These are phyloP conservation scores for Misopates orontium DNA, from an alignment of 257 asterid genomes.

Conservation along the genomic window DNA sequence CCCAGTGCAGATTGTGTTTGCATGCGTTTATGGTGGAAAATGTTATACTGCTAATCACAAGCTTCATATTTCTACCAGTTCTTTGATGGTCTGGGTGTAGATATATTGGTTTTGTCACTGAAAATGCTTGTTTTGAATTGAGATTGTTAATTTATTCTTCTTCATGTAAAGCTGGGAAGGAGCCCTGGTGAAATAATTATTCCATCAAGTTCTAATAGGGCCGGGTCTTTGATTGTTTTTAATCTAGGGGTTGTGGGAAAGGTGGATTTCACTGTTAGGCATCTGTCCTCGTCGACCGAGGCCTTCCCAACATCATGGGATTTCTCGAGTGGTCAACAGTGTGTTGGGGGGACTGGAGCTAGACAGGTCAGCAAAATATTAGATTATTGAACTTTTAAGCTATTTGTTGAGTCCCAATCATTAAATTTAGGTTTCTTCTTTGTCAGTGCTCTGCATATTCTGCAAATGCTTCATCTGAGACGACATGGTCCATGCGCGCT, in stretches of 20 bases:
- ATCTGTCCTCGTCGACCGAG: conserved; percentile 72
- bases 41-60: conserved; percentile 3
- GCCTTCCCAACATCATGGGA: conserved; percentile 66
- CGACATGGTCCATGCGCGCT: conserved; percentile 90
- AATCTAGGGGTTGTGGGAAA: conserved; percentile 77
- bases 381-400: conserved; percentile 10
- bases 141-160: not conserved
- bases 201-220: conserved; percentile 8
- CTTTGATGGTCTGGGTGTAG: not conserved
- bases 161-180: conserved; percentile 7
- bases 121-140: not conserved
- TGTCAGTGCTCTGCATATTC: conserved; percentile 83
- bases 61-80: not conserved
- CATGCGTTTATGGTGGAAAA: not conserved
- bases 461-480: conserved; percentile 79
- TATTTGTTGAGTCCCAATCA: conserved; percentile 26
- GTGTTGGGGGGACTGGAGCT: conserved; percentile 70
- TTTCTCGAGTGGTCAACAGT: conserved; percentile 59
- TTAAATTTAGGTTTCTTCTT: conserved; percentile 19
- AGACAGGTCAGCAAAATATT: conserved; percentile 54
- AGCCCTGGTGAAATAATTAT: conserved; percentile 11
- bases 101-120: conserved; percentile 7
- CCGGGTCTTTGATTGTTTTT: conserved; percentile 20
- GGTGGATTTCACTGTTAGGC: conserved; percentile 96
- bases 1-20: conserved; percentile 5